These are phyloP conservation scores for Calocybe gangraenosa DNA, from an alignment of 768 basidiomycete genomes.

Conservation along the genomic window DNA sequence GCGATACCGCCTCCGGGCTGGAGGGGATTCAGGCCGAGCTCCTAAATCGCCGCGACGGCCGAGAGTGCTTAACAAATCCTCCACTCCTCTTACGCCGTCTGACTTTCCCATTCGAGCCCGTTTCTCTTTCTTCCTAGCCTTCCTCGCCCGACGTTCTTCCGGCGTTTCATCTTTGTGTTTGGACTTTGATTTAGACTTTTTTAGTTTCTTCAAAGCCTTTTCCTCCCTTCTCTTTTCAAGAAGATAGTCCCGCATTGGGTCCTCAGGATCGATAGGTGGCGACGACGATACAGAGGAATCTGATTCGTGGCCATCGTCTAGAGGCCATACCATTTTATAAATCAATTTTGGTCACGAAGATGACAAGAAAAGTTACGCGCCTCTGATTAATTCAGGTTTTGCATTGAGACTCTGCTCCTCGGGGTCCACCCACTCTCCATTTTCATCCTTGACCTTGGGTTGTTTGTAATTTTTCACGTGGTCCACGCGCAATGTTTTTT, in stretches of 20 bases:
- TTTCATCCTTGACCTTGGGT: conserved; percentile 65
- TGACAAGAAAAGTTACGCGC: conserved; percentile 30
- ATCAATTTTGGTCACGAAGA: conserved; percentile 1
- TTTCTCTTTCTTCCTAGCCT: conserved; percentile 66
- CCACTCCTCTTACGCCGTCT: conserved; percentile 60
- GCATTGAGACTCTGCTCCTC: conserved; percentile 90
- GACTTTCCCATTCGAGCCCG: conserved; percentile 59
- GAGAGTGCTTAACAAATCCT: conserved; percentile 56
- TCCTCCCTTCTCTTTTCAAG: conserved; percentile 70
- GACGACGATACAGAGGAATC: conserved; percentile 64
- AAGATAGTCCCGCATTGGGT: conserved; percentile 96
- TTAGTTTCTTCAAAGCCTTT: conserved; percentile 61
- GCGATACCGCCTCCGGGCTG: conserved; percentile 11
- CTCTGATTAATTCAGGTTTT: conserved; percentile 65
- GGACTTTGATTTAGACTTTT: conserved; percentile 57
- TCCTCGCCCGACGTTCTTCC: conserved; percentile 72
- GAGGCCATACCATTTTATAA: not conserved
- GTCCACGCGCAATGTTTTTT: conserved; percentile 85
- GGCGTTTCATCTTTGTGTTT: conserved; percentile 75
- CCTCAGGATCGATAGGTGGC: conserved; percentile 85
- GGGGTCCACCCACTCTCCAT: conserved; percentile 82
- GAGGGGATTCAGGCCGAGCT: conserved; percentile 19
- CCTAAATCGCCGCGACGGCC: conserved; percentile 25
- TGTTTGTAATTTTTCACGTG: conserved; percentile 93
- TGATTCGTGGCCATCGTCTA: conserved; percentile 51